Base-by-base conservation (phyloP, 2,329 filamentous ascomycete genomes). In the Fusarium succisae region DNA sequence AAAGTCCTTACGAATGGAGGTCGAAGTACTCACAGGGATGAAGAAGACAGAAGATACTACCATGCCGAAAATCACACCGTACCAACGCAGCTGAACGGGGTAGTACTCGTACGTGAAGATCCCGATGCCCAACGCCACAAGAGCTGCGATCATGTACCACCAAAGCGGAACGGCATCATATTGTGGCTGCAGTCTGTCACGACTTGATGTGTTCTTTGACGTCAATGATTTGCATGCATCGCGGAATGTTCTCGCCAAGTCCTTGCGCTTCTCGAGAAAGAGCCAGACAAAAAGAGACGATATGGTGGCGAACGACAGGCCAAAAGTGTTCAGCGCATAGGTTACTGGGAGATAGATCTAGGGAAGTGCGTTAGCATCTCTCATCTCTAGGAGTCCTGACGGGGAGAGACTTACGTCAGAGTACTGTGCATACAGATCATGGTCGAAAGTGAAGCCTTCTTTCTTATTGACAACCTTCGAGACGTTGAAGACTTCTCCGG, bases 291-390 rank as follows among this genome's bases (percentile, higher is more conserved):
- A 80, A 1, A 81, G 77, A 2, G 80, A 80, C 0, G 85, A 84
- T 32, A 89, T 83, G 18, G 86, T 85, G 10, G 87, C 87, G 63
- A 89, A 89, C 4, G 85, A 85, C 5, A 89, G 82, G 5, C 87
- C 87, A 66, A 88, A 89, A 0, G 85, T 86, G 8, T 86, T 86
- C 0, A 87, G 84, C 1, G 82, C 82, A 50, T 82, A 83, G 0
- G 81, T 83, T 2, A 81, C 78, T 1, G 86, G 85, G 13, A 89
- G 79, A 64, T 88, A 89, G 43, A 81, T 80, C 78, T 80, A 9
- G 45, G 7, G 15, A 5, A 10, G 8, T 4, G 1, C 3, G 41
- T 55, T 14, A 43, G 37, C 8, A 41, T 8, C 37, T 41, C 13
- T 4, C 1, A 8, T 10, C 2, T 14, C 26, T n/a, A 4, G 20